Percentiles rank a stretch among this genome's conserved stretches.
Conservation (phyloP, 1,139 yeast species). For the Magnusiomyces suaveolens region DNA sequence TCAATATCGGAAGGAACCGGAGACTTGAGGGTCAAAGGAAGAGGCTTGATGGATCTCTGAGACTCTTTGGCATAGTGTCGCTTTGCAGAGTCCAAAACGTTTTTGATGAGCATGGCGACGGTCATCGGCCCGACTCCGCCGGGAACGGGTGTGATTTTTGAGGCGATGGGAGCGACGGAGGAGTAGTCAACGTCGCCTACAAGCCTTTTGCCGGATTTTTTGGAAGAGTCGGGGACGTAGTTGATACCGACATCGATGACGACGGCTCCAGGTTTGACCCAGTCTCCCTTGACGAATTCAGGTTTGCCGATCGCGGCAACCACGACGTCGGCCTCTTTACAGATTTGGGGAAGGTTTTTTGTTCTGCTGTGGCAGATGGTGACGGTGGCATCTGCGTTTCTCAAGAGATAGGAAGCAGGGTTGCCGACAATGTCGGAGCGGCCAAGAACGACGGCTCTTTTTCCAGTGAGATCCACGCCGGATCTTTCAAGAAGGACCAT, state of each 20-base stretch:
- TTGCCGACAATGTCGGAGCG: constrained; percentile 94
- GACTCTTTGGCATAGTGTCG: constrained; percentile 30
- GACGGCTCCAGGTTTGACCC: constrained; percentile 77
- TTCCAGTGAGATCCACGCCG: constrained; percentile 57
- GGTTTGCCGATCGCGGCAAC: constrained; percentile 89
- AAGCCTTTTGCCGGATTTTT: constrained; percentile 73
- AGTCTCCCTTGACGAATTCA: constrained; percentile 71
- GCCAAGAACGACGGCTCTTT: constrained; percentile 85
- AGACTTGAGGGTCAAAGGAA: constrained; percentile 51
- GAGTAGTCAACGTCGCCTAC: constrained; percentile 92
- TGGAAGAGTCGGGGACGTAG: constrained; percentile 64
- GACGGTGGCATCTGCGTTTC: constrained; percentile 75
- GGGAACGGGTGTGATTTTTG: constrained; percentile 88
- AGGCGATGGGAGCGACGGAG: constrained; percentile 55
- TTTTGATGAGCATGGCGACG: constrained; percentile 87
- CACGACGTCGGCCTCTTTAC: constrained; percentile 75
- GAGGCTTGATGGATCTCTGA: constrained; percentile 39
- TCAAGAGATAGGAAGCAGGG: constrained; percentile 78
- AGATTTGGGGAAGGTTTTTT: constrained; percentile 47
- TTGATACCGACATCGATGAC: constrained; percentile 97
- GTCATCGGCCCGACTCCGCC: constrained; percentile 99
- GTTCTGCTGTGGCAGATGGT: constrained; percentile 79
- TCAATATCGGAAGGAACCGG: constrained; percentile 95
- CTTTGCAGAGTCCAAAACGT: constrained; percentile 77
- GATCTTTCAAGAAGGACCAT: constrained; percentile 62